These are phyloP conservation scores for Fusarium lateritium DNA, from an alignment of 2,329 filamentous ascomycete genomes.

Conservation along the genomic window DNA sequence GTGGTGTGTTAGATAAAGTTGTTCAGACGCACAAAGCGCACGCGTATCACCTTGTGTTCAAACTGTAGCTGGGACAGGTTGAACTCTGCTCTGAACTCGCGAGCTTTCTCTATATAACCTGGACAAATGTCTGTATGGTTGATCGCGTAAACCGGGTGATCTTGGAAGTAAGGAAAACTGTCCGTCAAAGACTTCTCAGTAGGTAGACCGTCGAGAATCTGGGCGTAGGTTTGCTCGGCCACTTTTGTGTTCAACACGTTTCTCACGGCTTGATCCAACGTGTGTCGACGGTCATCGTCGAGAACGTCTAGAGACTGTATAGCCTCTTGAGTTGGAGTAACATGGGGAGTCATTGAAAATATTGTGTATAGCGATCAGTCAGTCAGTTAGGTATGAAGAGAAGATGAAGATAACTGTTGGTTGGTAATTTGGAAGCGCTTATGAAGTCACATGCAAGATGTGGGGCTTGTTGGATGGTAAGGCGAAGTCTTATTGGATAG, in stretches of 20 bases:
- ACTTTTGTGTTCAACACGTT: constrained; percentile 10
- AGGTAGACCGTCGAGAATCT: constrained; percentile 32
- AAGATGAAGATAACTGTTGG: background rate
- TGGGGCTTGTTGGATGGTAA: background rate
- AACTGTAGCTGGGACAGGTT: background rate
- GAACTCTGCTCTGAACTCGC: constrained; percentile 2
- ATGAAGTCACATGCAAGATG: background rate
- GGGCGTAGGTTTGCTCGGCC: constrained; percentile 10
- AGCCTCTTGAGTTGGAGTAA: no score
- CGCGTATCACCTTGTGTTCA: background rate
- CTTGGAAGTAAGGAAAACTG: background rate
- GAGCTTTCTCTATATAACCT: constrained; percentile 21
- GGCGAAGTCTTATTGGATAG: background rate
- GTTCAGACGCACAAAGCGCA: no score
- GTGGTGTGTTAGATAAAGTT: background rate
- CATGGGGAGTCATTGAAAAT: background rate
- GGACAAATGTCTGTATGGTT: background rate
- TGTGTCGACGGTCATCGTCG: rapidly evolving
- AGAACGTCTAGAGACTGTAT: background rate
- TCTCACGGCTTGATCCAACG: background rate
- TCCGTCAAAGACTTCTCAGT: background rate
- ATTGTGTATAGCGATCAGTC: background rate
- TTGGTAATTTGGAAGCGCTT: background rate
- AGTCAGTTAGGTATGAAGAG: no score
- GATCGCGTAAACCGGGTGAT: background rate